phyloP scores from a whole-genome alignment of 2,329 filamentous ascomycete species.

The Ceratocystiopsis minuta region DNA sequence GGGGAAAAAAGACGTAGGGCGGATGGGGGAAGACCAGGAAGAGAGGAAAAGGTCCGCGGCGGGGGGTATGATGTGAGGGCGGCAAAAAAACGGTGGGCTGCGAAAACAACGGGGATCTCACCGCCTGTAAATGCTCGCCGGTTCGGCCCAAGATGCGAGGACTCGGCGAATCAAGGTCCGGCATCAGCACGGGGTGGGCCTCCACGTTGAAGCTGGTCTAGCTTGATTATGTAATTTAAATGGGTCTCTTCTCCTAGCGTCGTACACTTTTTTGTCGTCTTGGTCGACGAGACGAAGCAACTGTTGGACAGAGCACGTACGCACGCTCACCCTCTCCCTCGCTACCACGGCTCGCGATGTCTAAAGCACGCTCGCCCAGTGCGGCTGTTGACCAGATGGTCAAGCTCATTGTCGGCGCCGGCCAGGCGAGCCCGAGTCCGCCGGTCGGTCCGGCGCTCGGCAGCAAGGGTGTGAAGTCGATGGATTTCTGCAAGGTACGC shows the following conservation, averaged over 20 bases:
- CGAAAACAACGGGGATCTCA: not conserved
- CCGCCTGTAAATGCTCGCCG: no score
- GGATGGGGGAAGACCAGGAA: not conserved
- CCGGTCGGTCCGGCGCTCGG: slow-evolving; percentile 92
- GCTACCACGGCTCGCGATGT: slow-evolving; percentile 24
- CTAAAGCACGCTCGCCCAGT: slow-evolving; percentile 24
- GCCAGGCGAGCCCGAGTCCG: slow-evolving; percentile 84
- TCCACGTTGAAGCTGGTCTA: no score
- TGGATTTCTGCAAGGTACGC: slow-evolving; percentile 94
- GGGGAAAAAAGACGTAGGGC: not conserved
- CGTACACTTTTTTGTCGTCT: no score
- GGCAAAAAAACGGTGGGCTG: no score
- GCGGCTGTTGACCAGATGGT: slow-evolving; percentile 53
- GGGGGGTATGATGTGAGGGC: no score
- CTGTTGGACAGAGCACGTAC: no score
- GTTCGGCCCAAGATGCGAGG: no score
- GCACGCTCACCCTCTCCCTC: not conserved
- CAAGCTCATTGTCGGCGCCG: slow-evolving; percentile 93
- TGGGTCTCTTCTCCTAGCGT: no score
- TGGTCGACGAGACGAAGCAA: no score
- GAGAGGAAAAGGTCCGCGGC: not conserved
- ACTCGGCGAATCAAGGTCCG: no score
- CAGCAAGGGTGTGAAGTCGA: slow-evolving; percentile 95
- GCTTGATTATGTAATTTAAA: no score
- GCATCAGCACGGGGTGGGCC: no score